Evolutionary conservation across 805 yeast species (phyloP).

Genomic region (Blastobotrys terrestris): DNA sequence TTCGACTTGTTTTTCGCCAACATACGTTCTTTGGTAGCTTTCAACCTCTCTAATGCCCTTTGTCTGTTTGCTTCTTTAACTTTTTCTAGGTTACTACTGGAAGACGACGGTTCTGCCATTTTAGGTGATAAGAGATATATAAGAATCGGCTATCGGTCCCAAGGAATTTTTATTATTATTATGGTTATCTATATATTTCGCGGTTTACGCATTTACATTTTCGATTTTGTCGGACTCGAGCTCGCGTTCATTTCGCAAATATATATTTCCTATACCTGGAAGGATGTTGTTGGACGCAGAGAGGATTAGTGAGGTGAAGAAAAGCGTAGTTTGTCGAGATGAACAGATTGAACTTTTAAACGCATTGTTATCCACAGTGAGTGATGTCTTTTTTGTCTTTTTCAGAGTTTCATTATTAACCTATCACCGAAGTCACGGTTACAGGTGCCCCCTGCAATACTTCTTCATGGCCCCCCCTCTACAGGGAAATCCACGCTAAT

Average conservation of each 20-base stretch:
- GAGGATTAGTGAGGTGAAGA: not conserved
- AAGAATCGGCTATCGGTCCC: not conserved
- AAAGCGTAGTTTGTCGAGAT: constrained; percentile 7
- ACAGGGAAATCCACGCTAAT: constrained; percentile 43
- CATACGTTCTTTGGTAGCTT: constrained; percentile 21
- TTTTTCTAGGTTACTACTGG: not conserved
- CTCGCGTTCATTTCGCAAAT: no score
- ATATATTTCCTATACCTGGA: no score
- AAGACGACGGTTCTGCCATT: not conserved
- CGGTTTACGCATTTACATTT: no score
- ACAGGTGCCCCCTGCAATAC: constrained; percentile 32
- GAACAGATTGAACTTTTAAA: constrained; percentile 18
- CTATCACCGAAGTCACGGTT: constrained; percentile 5
- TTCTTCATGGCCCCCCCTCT: constrained; percentile 45
- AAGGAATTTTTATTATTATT: not conserved
- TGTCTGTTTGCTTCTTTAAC: constrained; percentile 16
- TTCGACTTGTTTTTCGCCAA: constrained; percentile 11
- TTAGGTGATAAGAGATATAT: no score
- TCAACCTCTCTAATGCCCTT: constrained; percentile 19
- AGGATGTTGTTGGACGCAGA: not conserved
- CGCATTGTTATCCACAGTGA: constrained; percentile 15
- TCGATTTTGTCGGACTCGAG: no score
- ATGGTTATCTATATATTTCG: constrained; percentile 1
- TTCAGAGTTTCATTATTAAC: no score
- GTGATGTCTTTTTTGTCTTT: no score